phyloP scores from a whole-genome alignment of 75 land plant species.

The Gnetum montanum region DNA sequence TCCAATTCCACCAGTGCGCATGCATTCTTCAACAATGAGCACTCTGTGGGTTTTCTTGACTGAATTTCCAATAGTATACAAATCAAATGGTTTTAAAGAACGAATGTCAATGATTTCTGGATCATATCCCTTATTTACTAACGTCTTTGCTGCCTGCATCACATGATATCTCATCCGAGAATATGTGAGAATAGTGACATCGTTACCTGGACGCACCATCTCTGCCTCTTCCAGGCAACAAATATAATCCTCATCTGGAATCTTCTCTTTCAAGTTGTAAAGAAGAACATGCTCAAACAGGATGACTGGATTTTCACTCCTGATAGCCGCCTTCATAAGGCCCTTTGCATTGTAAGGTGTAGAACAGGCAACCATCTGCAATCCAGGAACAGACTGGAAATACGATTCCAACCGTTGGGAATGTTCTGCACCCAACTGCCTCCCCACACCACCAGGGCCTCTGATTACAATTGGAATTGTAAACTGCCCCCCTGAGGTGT shows the following conservation, averaged over 20 bases:
- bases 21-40: constrained; percentile 97
- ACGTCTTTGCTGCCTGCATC: constrained; percentile 88
- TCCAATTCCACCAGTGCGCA: constrained; percentile 97
- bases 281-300: constrained; percentile 91
- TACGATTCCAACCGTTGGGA: constrained; percentile 95
- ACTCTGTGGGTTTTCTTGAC: constrained; percentile 94
- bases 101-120: constrained; percentile 97
- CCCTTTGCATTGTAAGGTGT: constrained; percentile 99
- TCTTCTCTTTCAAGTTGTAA: constrained; percentile 90
- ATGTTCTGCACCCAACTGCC: constrained; percentile 97
- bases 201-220: constrained; percentile 92
- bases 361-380: constrained; percentile 98
- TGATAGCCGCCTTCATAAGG: constrained; percentile 93
- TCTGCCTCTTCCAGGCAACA: constrained; percentile 86
- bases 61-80: constrained; percentile 86
- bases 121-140: constrained; percentile 89
- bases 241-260: constrained; percentile 93
- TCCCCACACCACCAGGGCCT: constrained; percentile 96
- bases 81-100: constrained; percentile 90
- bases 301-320: constrained; percentile 98
- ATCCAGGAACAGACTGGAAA: constrained; percentile 95
- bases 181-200: constrained; percentile 86
- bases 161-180: constrained; percentile 97
- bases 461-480: constrained; percentile 83
- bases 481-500: constrained; percentile 97